Base-by-base conservation (phyloP, 768 basidiomycete genomes). In the Collybiopsis confluens region DNA sequence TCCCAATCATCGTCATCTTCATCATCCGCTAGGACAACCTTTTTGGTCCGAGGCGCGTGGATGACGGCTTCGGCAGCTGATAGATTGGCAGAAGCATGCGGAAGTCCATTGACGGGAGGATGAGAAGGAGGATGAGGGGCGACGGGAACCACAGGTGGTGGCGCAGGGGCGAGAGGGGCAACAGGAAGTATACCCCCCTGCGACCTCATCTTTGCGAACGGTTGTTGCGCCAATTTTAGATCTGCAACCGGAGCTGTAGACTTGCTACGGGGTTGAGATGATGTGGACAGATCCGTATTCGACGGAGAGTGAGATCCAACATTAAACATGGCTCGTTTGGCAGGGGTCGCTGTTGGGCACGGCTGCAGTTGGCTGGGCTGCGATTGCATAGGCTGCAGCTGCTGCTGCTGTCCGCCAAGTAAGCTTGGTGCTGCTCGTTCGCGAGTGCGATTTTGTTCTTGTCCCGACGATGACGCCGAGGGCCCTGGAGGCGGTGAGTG, bases 1-100 rank as follows among this genome's bases (percentile, higher is more conserved):
- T 78, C 79, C 44, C 78, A 80, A 55, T 77, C 76, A 15, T 81
- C 79, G 11, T 70, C 74, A 36, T 85, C n/a, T n/a, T n/a, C 83
- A 27, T 78, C 80, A 2, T 81, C 78, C 0, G 72, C 70, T 15
- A 84, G 63, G 43, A 83, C 75, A 38, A 84, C 52, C 35, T 44
- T 36, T 37, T 42, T 40, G 5, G 41, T 70, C 2, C 72, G 66
- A n/a, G 65, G 68, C 60, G 52, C 43, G 11, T 45, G 52, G 20
- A 52, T 52, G n/a, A 42, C 65, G 15, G 54, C 46, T 26, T 56
- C 45, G 15, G 54, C 47, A 43, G 40, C 35, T 2, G 48, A 50
- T 18, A 42, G 18, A 20, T 49, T 51, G 13, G 40, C 28, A 15
- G 44, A 52, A 28, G 48, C 37, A 45, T 58, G 58, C 20, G 40